Evolutionary conservation across 2,329 filamentous ascomycete species (phyloP).

Genomic region (Amylocarpus encephaloides): DNA sequence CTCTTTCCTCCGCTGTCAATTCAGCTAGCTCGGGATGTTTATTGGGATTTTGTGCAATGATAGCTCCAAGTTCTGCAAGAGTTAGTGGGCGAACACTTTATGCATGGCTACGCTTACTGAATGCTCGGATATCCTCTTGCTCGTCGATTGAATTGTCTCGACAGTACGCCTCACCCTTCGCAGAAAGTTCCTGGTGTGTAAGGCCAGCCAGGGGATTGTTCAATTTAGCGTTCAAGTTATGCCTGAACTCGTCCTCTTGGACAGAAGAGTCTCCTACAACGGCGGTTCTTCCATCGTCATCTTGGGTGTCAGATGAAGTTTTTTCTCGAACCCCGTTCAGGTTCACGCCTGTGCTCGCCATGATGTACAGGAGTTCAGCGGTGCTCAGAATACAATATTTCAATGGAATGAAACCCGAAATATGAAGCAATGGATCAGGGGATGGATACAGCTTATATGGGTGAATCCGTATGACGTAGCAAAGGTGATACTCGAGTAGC

Average conservation of each 20-base stretch:
- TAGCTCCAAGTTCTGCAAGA: slow-evolving; percentile 41
- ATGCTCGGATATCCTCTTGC: slow-evolving; percentile 51
- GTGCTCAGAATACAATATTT: not conserved
- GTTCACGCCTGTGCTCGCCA: not conserved
- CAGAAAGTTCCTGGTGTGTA: slow-evolving; percentile 43
- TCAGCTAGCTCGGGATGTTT: slow-evolving; percentile 44
- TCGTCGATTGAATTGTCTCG: slow-evolving; percentile 46
- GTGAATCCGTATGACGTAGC: not conserved
- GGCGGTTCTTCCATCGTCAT: slow-evolving; percentile 4
- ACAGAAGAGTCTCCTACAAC: not conserved
- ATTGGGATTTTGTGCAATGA: slow-evolving; percentile 43
- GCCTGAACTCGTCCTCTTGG: slow-evolving; percentile 12
- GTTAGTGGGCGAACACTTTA: too few species aligned
- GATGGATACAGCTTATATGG: not conserved
- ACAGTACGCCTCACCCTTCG: slow-evolving; percentile 53
- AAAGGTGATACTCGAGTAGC: not conserved
- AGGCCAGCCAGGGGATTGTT: slow-evolving; percentile 47
- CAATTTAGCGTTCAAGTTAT: slow-evolving; percentile 42
- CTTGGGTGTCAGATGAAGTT: not conserved
- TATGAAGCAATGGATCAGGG: too few species aligned
- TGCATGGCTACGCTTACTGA: slow-evolving; percentile 32
- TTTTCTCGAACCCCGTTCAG: not conserved
- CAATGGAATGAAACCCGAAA: too few species aligned
- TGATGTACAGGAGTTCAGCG: not conserved
- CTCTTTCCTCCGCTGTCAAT: slow-evolving; percentile 51